Evolutionary conservation across 495 filamentous ascomycete genomes (phyloP), one percentile per base, ranked within the genome.

Genomic region (Annulohypoxylon maeteangense): DNA sequence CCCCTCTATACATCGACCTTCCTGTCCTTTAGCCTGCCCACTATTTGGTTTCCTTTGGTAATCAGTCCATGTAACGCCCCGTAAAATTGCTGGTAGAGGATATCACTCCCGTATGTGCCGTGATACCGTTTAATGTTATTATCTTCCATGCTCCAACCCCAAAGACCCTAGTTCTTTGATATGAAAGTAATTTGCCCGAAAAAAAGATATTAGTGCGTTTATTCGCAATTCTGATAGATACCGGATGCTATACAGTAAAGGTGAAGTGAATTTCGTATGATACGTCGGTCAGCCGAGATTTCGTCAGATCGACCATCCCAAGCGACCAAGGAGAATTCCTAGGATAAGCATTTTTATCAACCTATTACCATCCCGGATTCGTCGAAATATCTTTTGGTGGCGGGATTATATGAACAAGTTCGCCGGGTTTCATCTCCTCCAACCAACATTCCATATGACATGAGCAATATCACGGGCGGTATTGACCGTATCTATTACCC

Each of bases 401-500:
- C 7, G 6, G 45, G 23, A 14, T 22, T 16, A 29, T 48, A 29
- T 34, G 8, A 29, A 50, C 11, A 50, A 23, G 47, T 23, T 29
- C 22, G 22, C 23, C 3, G 25, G 4, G 8, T 32, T 18, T 91
- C 75, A 94, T 69, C 88, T 85, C 71, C 92, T 88, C 95, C 95
- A 98, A 36, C 95, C 95, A 60, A 98, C 95, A 77, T 99, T 99
- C 94, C 93, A 97, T 70, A 98, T 93, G 38, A 98, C 94, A 82
- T 97, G 93, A 38, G 91, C 93, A 72, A 99, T 99, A 73, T 99
- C 95, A 70, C 90, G 90, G 45, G 95, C 94, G 7, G 95, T 98
- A 82, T 99, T 98, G 74, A 99, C 92, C 44, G 94, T 95, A 78
- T 98, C 93, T 75, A 95, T 89, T 22, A 98, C 90, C 68, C 90